Percentiles rank a stretch among this genome's conserved stretches.
These are phyloP conservation scores for Coemansia guatemalensis DNA, from an alignment of 192 early-diverging fungal genomes.

Conservation along the genomic window DNA sequence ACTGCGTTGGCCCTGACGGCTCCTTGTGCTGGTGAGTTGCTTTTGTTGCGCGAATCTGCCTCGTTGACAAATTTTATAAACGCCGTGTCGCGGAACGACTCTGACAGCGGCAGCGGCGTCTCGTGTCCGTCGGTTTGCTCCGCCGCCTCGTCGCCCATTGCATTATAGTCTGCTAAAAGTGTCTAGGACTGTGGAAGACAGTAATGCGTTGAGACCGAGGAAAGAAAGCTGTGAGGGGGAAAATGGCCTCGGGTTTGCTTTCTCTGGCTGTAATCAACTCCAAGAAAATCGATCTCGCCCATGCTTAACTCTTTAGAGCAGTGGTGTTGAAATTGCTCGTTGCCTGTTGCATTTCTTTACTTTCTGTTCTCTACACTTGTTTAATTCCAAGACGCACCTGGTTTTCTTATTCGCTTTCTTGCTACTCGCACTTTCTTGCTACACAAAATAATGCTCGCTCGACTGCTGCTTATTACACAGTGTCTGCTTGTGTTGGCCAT, in stretches of 20 bases:
- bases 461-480: slow-evolving; percentile 30
- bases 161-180: slow-evolving; percentile 18
- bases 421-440: not conserved
- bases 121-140: slow-evolving; percentile 3
- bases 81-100: slow-evolving; percentile 33
- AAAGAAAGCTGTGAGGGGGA: too few relatives aligned
- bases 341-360: not conserved
- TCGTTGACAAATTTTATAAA: slow-evolving; percentile 31
- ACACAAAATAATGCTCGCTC: slow-evolving; percentile 16
- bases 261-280: not conserved
- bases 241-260: not conserved
- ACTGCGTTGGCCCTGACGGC: not conserved
- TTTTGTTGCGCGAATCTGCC: slow-evolving; percentile 9
- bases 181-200: too few relatives aligned
- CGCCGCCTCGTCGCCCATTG: slow-evolving; percentile 32
- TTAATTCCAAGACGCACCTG: not conserved
- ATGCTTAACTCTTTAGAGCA: too few relatives aligned
- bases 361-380: not conserved
- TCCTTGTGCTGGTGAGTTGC: not conserved
- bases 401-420: too few relatives aligned
- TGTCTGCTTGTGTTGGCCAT: slow-evolving; percentile 29
- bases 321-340: too few relatives aligned
- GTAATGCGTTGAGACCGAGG: too few relatives aligned
- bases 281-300: too few relatives aligned
- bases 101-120: slow-evolving; percentile 22